These are phyloP conservation scores for Globisporangium abappressorium DNA, from an alignment of 352 stramenopile species.

Conservation along the genomic window DNA sequence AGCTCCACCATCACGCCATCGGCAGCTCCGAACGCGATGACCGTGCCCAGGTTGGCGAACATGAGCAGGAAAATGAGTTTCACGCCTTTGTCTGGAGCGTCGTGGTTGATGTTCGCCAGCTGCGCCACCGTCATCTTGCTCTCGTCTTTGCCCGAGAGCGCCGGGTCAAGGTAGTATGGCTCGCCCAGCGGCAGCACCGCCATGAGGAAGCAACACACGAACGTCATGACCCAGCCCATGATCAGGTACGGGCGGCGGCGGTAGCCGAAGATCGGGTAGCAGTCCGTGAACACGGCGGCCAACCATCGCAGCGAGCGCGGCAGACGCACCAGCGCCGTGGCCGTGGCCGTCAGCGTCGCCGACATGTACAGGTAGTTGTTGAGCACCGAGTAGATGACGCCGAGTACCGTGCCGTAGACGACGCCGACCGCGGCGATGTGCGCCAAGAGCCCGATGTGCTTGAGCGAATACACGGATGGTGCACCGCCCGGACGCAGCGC, in stretches of 20 bases:
- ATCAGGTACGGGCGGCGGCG: conserved; percentile 80
- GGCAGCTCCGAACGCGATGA: conserved; percentile 68
- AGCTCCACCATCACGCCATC: conserved; percentile 67
- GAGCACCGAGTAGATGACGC: conserved; percentile 47
- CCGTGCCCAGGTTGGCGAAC: conserved; percentile 67
- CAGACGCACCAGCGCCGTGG: conserved; percentile 39
- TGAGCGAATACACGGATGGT: conserved; percentile 31
- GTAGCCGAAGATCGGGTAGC: conserved; percentile 76
- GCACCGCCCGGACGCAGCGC: conserved; percentile 36
- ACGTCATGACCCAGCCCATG: conserved; percentile 51
- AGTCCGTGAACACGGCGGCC: conserved; percentile 71
- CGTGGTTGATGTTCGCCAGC: conserved; percentile 32
- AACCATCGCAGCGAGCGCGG: conserved; percentile 49
- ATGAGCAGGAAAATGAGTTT: conserved; percentile 67
- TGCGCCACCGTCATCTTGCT: conserved; percentile 32
- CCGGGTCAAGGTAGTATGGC: conserved; percentile 38
- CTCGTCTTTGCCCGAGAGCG: conserved; percentile 25
- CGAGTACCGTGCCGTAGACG: conserved; percentile 34
- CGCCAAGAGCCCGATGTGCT: conserved; percentile 43
- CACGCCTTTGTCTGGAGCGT: conserved; percentile 36
- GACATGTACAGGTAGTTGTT: conserved; percentile 68
- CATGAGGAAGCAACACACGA: conserved; percentile 43
- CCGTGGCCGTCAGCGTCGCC: conserved; percentile 38
- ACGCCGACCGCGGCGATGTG: conserved; percentile 46
- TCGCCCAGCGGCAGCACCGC: conserved; percentile 41